Percentiles rank a stretch among this genome's conserved stretches.
These are phyloP conservation scores for Mortierella sp. DNA, from an alignment of 371 early-diverging fungal species.

Conservation along the genomic window DNA sequence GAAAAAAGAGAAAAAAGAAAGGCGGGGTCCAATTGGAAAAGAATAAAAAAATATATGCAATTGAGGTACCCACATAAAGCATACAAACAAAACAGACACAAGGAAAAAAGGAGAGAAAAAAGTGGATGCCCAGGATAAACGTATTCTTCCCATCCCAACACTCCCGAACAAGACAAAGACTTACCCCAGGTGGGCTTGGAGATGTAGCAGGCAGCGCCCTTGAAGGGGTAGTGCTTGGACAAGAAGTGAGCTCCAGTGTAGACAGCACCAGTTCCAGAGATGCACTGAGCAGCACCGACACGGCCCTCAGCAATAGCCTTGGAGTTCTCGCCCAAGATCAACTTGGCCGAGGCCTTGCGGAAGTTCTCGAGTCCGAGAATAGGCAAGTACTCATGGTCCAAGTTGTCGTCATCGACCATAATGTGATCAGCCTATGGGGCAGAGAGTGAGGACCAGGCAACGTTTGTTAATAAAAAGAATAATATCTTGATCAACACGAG, in stretches of 20 bases:
- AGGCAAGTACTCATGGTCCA: slow-evolving; percentile 96
- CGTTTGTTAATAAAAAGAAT: not conserved
- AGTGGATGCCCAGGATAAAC: not conserved
- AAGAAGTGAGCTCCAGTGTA: slow-evolving; percentile 90
- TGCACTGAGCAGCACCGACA: slow-evolving; percentile 84
- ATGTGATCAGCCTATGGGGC: slow-evolving; percentile 84
- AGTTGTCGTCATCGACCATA: slow-evolving; percentile 74
- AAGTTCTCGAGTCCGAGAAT: slow-evolving; percentile 88
- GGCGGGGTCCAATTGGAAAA: not conserved
- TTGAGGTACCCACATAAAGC: not conserved
- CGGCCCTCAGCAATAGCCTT: slow-evolving; percentile 82
- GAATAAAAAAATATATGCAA: not conserved
- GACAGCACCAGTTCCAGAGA: slow-evolving; percentile 96
- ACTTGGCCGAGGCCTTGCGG: slow-evolving; percentile 80
- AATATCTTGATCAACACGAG: not conserved
- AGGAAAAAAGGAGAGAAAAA: not conserved
- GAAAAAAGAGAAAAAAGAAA: not conserved
- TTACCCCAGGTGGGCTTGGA: slow-evolving; percentile 97
- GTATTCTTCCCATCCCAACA: not conserved
- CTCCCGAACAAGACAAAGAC: not conserved
- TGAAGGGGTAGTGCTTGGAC: slow-evolving; percentile 71
- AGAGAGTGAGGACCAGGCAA: slow-evolving; percentile 1
- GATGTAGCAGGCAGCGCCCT: slow-evolving; percentile 80
- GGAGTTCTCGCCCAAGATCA: slow-evolving; percentile 89
- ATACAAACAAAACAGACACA: not conserved